Conservation (phyloP, 2,329 filamentous ascomycete species). For the Tolypocladium sp. region DNA sequence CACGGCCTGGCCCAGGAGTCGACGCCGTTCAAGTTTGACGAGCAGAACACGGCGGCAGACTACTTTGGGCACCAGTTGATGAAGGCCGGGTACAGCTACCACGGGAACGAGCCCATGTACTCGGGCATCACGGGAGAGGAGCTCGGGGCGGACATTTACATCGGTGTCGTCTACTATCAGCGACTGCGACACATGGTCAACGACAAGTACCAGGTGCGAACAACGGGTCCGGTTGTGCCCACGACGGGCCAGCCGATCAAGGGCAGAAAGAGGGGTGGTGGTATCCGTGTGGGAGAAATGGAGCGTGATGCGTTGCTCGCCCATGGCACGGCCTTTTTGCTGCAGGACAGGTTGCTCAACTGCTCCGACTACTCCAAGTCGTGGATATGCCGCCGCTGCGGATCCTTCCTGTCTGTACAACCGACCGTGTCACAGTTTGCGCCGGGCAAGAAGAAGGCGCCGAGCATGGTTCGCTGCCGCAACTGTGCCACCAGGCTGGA, state of each 20-base stretch:
- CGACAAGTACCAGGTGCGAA: conserved; percentile 98
- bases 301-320: conserved; percentile 91
- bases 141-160: conserved; percentile 88
- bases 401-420: conserved; percentile 83
- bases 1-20: conserved; percentile 95
- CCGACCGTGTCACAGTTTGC: conserved; percentile 60
- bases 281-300: conserved; percentile 99
- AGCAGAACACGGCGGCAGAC: conserved; percentile 83
- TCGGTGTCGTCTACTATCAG: conserved; percentile 97
- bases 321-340: conserved; percentile 87
- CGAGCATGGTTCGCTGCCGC: conserved; percentile 67
- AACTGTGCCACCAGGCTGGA: conserved; percentile 60
- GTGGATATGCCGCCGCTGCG: conserved; percentile 84
- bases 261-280: conserved; percentile 89
- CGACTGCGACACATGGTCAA: conserved; percentile 98
- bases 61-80: conserved; percentile 94
- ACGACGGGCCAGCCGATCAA: conserved; percentile 96
- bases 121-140: conserved; percentile 93
- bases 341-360: conserved; percentile 94
- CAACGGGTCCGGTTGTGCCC: conserved; percentile 83
- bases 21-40: conserved; percentile 90
- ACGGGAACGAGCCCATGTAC: conserved; percentile 98
- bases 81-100: conserved; percentile 94
- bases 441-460: conserved; percentile 54
- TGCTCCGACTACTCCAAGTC: conserved; percentile 88